Conservation (phyloP, 805 yeast genomes). For the Hermanozyma aechmeae region DNA sequence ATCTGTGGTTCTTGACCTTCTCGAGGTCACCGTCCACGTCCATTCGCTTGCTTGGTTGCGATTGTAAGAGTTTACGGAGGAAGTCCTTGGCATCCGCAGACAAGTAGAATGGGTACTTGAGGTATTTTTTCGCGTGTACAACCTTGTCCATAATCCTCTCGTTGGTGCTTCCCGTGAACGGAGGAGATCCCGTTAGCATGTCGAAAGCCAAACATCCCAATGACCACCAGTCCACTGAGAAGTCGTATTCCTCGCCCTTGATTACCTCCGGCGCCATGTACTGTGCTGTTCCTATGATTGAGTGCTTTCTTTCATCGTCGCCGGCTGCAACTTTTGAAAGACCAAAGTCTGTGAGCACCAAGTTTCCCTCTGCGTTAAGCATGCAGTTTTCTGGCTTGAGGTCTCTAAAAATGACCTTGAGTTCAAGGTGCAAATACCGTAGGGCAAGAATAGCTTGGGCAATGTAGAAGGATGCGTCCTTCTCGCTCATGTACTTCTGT, state of each 20-base stretch:
- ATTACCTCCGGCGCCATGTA: conserved; percentile 89
- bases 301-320: conserved; percentile 32
- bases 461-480: conserved; percentile 10
- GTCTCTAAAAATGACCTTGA: conserved; percentile 34
- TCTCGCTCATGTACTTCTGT: conserved; percentile 46
- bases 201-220: conserved; percentile 76
- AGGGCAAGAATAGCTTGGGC: conserved; percentile 11
- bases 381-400: conserved; percentile 38
- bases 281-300: conserved; percentile 71
- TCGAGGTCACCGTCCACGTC: conserved; percentile 44
- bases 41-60: conserved; percentile 56
- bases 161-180: conserved; percentile 77
- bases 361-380: conserved; percentile 30
- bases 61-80: conserved; percentile 53
- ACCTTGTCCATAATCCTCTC: conserved; percentile 71
- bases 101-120: conserved; percentile 64
- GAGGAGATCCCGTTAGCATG: conserved; percentile 78
- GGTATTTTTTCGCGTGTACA: conserved; percentile 45
- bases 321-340: conserved; percentile 30
- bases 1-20: conserved; percentile 52
- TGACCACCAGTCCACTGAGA: conserved; percentile 87
- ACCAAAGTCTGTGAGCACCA: conserved; percentile 37
- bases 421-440: conserved; percentile 11
- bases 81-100: conserved; percentile 76
- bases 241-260: conserved; percentile 68